phyloP scores from a whole-genome alignment of 2,329 filamentous ascomycete genomes.

The Stagonosporopsis cucurbitacearum region DNA sequence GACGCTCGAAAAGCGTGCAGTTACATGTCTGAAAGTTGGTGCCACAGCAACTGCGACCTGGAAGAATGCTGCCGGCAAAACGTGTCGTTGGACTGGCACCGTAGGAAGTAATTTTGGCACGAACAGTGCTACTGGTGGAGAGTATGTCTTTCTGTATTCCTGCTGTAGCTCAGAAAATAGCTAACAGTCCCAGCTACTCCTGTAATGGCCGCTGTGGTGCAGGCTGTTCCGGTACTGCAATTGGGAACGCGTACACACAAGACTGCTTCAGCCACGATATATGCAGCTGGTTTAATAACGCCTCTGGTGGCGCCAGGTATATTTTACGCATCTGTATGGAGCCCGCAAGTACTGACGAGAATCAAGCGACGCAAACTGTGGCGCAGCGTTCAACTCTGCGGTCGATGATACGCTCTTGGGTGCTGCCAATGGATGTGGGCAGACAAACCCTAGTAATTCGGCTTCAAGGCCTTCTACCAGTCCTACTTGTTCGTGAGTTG shows the following conservation, averaged over 20 bases:
- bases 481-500: constrained; percentile 48
- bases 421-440: constrained; percentile 34
- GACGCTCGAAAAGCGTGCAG: constrained; percentile 26
- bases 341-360: not conserved
- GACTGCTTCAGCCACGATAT: constrained; percentile 61
- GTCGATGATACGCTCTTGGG: constrained; percentile 55
- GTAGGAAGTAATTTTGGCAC: constrained; percentile 59
- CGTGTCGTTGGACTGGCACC: constrained; percentile 53
- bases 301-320: constrained; percentile 56
- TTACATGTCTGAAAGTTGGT: constrained; percentile 52
- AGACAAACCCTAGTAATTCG: constrained; percentile 38
- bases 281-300: constrained; percentile 59
- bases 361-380: constrained; percentile 55
- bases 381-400: constrained; percentile 53
- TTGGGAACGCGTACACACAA: constrained; percentile 59
- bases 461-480: constrained; percentile 27
- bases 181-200: constrained; percentile 49
- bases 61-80: constrained; percentile 53
- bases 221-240: constrained; percentile 52
- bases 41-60: constrained; percentile 55
- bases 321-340: not conserved
- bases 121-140: constrained; percentile 52
- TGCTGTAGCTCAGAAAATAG: not conserved
- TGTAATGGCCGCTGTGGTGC: constrained; percentile 59
- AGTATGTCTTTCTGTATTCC: constrained; percentile 45